Evolutionary conservation across 495 filamentous ascomycete genomes (phyloP).

Genomic region (Penicillium tannophilum): DNA sequence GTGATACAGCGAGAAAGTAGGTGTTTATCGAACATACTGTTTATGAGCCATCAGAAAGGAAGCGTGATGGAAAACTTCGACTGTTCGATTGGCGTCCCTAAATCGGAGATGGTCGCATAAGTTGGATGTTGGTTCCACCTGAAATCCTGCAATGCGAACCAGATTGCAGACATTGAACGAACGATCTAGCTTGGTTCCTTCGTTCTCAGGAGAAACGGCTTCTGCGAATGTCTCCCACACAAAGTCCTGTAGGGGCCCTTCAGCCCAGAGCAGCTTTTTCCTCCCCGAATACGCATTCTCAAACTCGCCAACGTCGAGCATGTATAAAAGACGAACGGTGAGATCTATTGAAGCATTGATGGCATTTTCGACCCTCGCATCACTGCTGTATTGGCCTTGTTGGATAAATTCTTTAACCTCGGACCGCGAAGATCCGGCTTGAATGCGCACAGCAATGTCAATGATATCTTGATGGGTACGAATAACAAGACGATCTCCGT

Average conservation of each 20-base stretch:
- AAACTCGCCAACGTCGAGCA: conserved; percentile 1
- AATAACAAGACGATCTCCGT: neutral
- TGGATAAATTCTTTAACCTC: neutral
- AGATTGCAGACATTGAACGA: conserved; percentile 1
- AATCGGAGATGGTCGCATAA: conserved; percentile 46
- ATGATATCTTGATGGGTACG: neutral
- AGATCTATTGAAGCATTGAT: conserved; percentile 1
- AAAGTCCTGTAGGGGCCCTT: neutral
- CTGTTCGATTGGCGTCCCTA: conserved; percentile 40
- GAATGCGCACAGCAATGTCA: neutral
- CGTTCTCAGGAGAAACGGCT: neutral
- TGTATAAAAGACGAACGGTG: conserved; percentile 1
- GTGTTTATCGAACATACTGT: conserved; percentile 11
- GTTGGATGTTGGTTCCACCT: conserved; percentile 45
- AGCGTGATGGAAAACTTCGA: conserved; percentile 48
- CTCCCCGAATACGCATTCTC: conserved; percentile 3
- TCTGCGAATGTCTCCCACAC: neutral
- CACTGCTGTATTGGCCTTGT: neutral
- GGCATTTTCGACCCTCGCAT: neutral
- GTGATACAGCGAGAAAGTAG: too few relatives aligned
- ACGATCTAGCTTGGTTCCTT: neutral
- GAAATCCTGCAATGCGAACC: conserved; percentile 37
- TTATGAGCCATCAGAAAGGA: conserved; percentile 36
- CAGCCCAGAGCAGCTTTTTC: neutral
- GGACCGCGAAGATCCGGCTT: neutral